Evolutionary conservation across 257 asterid species (phyloP).

Genomic region (Capsicum pubescens): DNA sequence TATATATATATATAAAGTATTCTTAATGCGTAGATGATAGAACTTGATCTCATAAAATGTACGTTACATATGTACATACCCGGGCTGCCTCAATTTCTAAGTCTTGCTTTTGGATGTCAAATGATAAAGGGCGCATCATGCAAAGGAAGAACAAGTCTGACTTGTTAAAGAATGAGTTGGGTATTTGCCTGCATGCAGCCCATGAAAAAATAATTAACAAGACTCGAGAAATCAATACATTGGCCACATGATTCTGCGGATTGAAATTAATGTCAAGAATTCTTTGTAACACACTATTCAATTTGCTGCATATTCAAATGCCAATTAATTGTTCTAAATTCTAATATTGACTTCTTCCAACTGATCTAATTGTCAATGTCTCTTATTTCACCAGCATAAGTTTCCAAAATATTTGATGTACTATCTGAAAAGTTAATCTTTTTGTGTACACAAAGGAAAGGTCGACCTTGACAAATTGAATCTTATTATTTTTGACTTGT

Average conservation of each 20-base stretch:
- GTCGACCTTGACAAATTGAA: background rate
- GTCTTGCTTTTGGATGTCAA: slow-evolving; percentile 68
- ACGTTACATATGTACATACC: slow-evolving; percentile 41
- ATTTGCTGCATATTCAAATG: background rate
- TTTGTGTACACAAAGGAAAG: background rate
- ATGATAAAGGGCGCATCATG: slow-evolving; percentile 67
- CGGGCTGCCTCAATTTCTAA: slow-evolving; percentile 77
- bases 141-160: slow-evolving; percentile 69
- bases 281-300: background rate
- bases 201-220: background rate
- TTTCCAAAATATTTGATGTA: background rate
- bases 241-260: background rate
- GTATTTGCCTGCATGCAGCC: slow-evolving; percentile 57
- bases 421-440: background rate
- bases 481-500: background rate
- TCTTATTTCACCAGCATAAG: background rate
- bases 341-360: background rate
- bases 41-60: background rate
- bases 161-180: slow-evolving; percentile 60
- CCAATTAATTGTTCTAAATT: background rate
- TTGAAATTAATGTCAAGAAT: background rate
- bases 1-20: background rate
- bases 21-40: background rate
- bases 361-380: background rate
- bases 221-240: background rate